phyloP scores from a whole-genome alignment of 768 basidiomycete genomes.

The Rhodosporidiobolus sp. region DNA sequence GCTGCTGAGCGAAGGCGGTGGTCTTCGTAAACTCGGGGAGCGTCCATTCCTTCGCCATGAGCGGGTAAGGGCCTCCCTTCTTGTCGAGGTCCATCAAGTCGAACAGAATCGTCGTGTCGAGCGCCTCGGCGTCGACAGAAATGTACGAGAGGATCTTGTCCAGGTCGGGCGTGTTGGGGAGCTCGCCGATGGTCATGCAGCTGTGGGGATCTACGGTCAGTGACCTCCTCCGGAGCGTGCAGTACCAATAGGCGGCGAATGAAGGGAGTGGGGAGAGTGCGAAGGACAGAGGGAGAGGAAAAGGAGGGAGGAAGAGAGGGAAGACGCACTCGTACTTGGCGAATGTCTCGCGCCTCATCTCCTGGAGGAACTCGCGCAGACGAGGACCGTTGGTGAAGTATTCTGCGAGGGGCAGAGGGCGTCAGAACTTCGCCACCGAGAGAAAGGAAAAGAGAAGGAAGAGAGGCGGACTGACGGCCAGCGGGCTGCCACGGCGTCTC shows the following conservation, averaged over 20 bases:
- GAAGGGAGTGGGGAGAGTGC: no score
- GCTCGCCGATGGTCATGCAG: conserved; percentile 47
- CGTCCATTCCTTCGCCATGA: conserved; percentile 8
- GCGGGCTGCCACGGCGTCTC: conserved; percentile 40
- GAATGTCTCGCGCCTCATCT: conserved; percentile 64
- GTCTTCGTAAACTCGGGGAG: conserved; percentile 28
- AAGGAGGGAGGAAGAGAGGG: background rate
- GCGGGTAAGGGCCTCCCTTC: background rate
- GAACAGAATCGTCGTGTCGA: conserved; percentile 66
- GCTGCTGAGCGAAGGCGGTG: conserved; percentile 1
- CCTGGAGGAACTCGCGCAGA: conserved; percentile 65
- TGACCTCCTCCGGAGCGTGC: no score
- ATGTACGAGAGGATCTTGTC: conserved; percentile 59
- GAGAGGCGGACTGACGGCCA: background rate
- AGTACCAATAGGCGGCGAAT: no score
- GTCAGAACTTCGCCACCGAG: no score
- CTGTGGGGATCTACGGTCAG: background rate
- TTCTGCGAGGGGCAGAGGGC: background rate
- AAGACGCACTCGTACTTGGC: conserved; percentile 53
- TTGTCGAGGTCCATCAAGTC: conserved; percentile 49
- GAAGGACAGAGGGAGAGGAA: no score
- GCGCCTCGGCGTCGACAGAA: conserved; percentile 56
- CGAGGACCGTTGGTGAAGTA: conserved; percentile 54
- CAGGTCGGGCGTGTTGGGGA: conserved; percentile 47
- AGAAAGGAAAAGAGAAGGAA: conserved; percentile 13